Percentiles rank a stretch among this genome's conserved stretches.
Conservation (phyloP, 495 filamentous ascomycete genomes). For the Penicillium fimorum region DNA sequence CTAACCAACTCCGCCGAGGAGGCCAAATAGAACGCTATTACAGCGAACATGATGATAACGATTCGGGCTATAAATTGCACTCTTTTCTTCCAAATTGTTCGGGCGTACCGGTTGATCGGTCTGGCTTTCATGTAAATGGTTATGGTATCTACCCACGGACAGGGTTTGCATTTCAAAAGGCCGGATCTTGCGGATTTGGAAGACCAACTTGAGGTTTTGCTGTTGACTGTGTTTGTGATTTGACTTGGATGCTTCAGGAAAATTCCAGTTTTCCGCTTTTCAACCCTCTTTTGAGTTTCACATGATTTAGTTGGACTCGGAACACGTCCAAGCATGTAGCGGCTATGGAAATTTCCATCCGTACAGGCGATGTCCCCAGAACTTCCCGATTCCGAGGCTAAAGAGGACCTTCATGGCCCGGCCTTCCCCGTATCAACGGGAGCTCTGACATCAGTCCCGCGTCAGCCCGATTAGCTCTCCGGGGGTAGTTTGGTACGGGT, state of each 20-base stretch:
- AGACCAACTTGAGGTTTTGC: constrained; percentile 1
- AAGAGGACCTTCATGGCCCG: constrained; percentile 30
- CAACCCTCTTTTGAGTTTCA: not conserved
- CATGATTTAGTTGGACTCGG: not conserved
- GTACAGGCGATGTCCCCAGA: constrained; percentile 20
- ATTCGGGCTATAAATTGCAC: constrained; percentile 13
- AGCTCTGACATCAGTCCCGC: constrained; percentile 50
- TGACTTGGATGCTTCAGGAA: not conserved
- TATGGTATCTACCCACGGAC: constrained; percentile 8
- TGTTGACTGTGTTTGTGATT: not conserved
- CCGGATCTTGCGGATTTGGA: constrained; percentile 9
- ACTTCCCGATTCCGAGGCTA: constrained; percentile 41
- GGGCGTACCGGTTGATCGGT: constrained; percentile 20
- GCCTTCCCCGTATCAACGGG: constrained; percentile 34
- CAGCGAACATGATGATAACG: constrained; percentile 23
- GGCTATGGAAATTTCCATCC: constrained; percentile 27
- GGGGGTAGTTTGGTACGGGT: constrained; percentile 25
- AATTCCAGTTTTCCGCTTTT: not conserved
- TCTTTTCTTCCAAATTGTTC: constrained; percentile 6
- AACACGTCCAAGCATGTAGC: constrained; percentile 13
- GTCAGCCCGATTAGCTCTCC: constrained; percentile 47
- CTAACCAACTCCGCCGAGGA: constrained; percentile 89
- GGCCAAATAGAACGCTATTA: constrained; percentile 21
- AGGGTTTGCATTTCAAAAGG: constrained; percentile 25
- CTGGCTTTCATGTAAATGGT: constrained; percentile 21